Conservation (phyloP, 2,329 filamentous ascomycete species). For the Fusarium tuaranense region DNA sequence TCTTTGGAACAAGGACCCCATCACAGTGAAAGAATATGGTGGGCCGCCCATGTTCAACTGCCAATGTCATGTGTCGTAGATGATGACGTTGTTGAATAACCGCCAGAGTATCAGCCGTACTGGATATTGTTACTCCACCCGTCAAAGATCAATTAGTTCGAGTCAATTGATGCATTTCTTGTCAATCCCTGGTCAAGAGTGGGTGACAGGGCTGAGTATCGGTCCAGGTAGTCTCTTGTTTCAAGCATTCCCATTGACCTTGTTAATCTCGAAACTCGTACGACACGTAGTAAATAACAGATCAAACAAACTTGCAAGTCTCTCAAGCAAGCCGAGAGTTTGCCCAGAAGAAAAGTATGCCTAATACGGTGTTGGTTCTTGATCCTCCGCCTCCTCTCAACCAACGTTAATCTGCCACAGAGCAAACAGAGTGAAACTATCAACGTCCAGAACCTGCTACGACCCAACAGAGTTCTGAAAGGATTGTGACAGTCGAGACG, state of each 20-base stretch:
- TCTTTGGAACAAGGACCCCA: neutral
- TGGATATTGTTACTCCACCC: neutral
- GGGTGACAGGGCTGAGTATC: constrained; percentile 2
- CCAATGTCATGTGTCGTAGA: neutral
- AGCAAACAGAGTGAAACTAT: neutral
- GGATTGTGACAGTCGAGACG: neutral
- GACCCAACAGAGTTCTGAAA: neutral
- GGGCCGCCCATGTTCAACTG: neutral
- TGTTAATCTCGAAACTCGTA: neutral
- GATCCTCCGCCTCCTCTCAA: neutral
- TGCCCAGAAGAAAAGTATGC: neutral
- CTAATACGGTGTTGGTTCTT: neutral
- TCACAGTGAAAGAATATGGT: neutral
- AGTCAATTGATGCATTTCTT: neutral
- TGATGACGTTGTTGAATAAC: neutral
- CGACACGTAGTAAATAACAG: neutral
- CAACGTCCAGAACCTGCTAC: neutral
- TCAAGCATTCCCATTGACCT: neutral
- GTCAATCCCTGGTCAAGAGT: neutral
- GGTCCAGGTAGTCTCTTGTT: neutral
- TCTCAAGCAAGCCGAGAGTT: neutral
- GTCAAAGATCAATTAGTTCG: neutral
- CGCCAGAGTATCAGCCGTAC: neutral
- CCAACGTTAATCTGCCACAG: neutral
- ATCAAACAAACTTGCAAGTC: neutral